These are phyloP conservation scores for Botryosphaeria dothidea DNA, from an alignment of 2,329 filamentous ascomycete genomes.

Conservation along the genomic window DNA sequence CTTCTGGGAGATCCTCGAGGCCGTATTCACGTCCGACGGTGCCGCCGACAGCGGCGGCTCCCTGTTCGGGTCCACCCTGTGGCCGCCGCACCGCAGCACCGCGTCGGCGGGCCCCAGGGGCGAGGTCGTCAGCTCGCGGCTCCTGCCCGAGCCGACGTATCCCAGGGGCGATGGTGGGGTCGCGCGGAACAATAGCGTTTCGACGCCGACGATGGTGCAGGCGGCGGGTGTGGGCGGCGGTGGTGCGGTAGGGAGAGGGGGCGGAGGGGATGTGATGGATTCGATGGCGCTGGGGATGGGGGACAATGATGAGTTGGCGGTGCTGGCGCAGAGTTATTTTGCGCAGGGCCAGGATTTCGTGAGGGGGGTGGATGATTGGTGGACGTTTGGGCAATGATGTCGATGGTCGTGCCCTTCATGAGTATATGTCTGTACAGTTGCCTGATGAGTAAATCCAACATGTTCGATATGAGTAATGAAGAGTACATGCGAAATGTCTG, in stretches of 20 bases:
- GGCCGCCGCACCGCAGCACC: constrained; percentile 28
- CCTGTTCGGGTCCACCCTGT: constrained; percentile 47
- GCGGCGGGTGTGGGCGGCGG: constrained; percentile 9
- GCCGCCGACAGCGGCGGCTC: constrained; percentile 18
- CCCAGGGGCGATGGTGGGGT: not conserved
- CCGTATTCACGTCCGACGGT: constrained; percentile 44
- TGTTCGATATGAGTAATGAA: not conserved
- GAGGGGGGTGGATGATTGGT: constrained; percentile 40
- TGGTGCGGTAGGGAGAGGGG: not conserved
- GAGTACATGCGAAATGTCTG: no score
- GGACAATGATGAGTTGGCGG: constrained; percentile 46
- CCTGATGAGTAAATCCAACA: not conserved
- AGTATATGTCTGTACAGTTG: not conserved
- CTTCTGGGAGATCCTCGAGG: constrained; percentile 53
- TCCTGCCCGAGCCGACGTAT: constrained; percentile 13
- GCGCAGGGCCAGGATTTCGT: constrained; percentile 47
- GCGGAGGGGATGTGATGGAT: not conserved
- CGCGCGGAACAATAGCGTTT: not conserved
- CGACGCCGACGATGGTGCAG: constrained; percentile 16
- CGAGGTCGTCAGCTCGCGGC: constrained; percentile 21
- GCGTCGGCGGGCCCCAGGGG: constrained; percentile 34
- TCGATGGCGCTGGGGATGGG: constrained; percentile 27
- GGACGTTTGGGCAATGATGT: constrained; percentile 11
- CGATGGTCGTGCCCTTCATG: not conserved
- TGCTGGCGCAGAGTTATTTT: constrained; percentile 51